Base-by-base conservation (phyloP, 441 rosid genomes). In the Raphanus hybrid region DNA sequence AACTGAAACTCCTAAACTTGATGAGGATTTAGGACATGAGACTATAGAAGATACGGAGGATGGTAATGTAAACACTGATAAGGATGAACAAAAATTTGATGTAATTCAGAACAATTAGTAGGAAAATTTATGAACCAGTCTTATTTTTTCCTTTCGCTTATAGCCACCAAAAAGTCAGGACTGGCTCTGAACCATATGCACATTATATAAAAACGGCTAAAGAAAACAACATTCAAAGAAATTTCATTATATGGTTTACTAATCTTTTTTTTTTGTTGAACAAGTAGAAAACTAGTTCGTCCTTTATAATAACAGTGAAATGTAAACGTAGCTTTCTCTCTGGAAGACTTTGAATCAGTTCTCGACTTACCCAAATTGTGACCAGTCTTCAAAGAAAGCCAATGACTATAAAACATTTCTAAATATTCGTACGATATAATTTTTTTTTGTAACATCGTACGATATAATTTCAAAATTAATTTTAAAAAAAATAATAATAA, bases 331-430 rank as follows among this genome's bases (percentile, higher is more conserved):
- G 15, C 20, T 57, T 11, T 41, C 67, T 58, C 67, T 58, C 15
- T 43, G 34, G 55, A 48, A 60, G 18, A 68, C 63, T 60, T 75
- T 60, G 63, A 48, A 68, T 34, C 34, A 20, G 6, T 68, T 37
- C 18, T 32, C 39, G 8, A 18, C 9, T 39, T 39, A 39, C 43
- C 43, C 43, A 39, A 39, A 39, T 39, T 39, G 11, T 39, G 43
- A 8, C 43, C 43, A 9, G 43, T 39, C 43, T 39, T 39, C 43
- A 39, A 26, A 41, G 43, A 12, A 66, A 45, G 54, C 14, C 15
- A 57, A 37, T 35, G 45, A 10, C 66, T 57, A 15, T 43, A 34
- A 66, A 74, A 54, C 64, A 55, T 74, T 55, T 54, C 8, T 16
- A 55, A 32, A 37, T 9, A 54, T 11, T 11, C 3, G n/a, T 34